Evolutionary conservation across 176 grass and related monocot genomes (phyloP), one percentile per base, ranked within the genome.

Genomic region (Ensete glaucum): DNA sequence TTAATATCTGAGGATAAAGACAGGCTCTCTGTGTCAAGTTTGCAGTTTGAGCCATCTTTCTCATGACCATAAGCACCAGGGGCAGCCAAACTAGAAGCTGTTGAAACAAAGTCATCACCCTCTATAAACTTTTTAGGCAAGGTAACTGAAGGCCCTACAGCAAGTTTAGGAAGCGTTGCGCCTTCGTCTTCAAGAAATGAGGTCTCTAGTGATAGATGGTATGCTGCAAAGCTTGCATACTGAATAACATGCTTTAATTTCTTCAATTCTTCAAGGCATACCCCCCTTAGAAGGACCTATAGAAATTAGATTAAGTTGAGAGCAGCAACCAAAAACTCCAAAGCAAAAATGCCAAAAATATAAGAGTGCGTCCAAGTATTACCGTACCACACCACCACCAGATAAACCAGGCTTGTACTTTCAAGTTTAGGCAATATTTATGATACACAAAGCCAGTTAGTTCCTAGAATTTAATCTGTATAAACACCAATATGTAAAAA

Each of bases 151-250:
- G 72, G 69, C 79, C 64, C 49, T 75, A 72, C 85, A 82, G 79
- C 71, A 81, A 81, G 73, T 73, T 67, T 84, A 64, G 85, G 78
- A 71, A 89, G 50, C 67, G 74, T 86, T 53, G 93, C 89, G 5
- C 93, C 93, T 80, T 92, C 93, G 62, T 96, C 93, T 49, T 83
- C 87, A 77, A 96, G 81, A 56, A 92, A 96, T 78, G 93, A 96
- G 25, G 81, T 88, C 79, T 96, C 85, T 53, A 88, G 74, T 71
- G 79, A 92, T 54, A 96, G 83, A 80, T 96, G 93, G 88, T 96
- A 90, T 43, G 93, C 87, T 75, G 93, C 93, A 86, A 96, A 96
- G 19, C 83, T 80, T 81, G 89, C 89, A 68, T 87, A 83, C 64
- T 88, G 85, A 54, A 87, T 78, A 69, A 77, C 87, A 74, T 63